A percentile compares a stretch with the other conserved stretches of the same genome.
Conservation (phyloP, 345 rosid genomes). For the Rhodamnia rubescens region DNA sequence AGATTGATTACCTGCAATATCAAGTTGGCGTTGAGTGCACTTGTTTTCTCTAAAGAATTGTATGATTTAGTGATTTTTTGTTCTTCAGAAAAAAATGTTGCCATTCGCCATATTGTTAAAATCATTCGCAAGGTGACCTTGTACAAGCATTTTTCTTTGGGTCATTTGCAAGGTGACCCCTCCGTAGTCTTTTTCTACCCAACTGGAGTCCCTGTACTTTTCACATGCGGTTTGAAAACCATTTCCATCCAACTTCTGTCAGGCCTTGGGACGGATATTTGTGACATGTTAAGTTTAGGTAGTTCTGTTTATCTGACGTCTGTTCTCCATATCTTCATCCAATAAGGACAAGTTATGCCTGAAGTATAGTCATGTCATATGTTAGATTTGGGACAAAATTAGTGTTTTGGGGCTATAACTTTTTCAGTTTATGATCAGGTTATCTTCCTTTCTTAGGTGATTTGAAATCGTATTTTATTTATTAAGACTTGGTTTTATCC, state of each 20-base stretch:
- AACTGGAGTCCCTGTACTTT: not conserved
- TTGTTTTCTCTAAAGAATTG: not conserved
- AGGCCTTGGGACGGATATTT: not conserved
- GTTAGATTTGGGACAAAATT: not conserved
- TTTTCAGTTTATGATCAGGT: not conserved
- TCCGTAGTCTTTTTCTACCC: not conserved
- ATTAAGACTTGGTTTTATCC: not conserved
- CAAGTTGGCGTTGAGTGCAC: not conserved
- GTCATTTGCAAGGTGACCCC: not conserved
- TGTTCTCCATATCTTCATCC: not conserved
- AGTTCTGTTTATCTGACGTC: not conserved
- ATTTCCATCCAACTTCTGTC: not conserved
- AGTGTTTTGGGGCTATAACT: not conserved
- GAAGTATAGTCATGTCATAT: not conserved
- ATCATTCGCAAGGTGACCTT: not conserved
- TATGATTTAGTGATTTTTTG: not conserved
- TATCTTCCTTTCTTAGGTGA: not conserved
- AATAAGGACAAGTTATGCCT: not conserved
- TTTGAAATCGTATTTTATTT: not conserved
- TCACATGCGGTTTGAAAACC: not conserved
- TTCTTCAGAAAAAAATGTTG: not conserved
- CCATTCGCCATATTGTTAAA: not conserved
- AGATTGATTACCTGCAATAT: not conserved
- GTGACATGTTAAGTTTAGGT: not conserved
- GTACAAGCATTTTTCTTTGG: not conserved